These are phyloP conservation scores for Ustilago crameri DNA, from an alignment of 1,284 basidiomycete species.

Conservation along the genomic window DNA sequence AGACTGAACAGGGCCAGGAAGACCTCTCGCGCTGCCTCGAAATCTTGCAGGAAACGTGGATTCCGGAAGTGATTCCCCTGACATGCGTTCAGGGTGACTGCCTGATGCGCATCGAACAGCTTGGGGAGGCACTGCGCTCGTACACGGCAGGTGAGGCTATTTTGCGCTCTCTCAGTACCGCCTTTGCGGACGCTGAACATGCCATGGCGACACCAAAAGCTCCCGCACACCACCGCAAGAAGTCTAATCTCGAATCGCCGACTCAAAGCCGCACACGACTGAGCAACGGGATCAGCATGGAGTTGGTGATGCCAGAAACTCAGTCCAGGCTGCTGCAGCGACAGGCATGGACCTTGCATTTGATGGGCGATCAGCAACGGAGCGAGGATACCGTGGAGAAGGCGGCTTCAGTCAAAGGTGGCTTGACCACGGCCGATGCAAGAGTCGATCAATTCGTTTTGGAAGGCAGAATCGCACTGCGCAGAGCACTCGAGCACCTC, in stretches of 20 bases:
- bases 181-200: conserved; percentile 36
- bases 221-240: conserved; percentile 15
- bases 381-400: conserved; percentile 43
- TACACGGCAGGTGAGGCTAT: conserved; percentile 46
- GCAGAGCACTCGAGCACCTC: conserved; percentile 45
- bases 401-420: conserved; percentile 38
- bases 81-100: conserved; percentile 53
- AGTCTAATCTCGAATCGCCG: conserved; percentile 18
- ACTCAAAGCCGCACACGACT: conserved; percentile 17
- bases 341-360: conserved; percentile 54
- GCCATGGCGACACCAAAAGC: conserved; percentile 28
- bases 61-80: conserved; percentile 44
- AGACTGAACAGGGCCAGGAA: conserved; percentile 35
- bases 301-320: conserved; percentile 46
- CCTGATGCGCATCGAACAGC: conserved; percentile 37
- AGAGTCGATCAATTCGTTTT: conserved; percentile 42
- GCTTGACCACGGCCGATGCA: conserved; percentile 16
- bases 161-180: conserved; percentile 35
- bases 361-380: conserved; percentile 28
- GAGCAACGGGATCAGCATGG: conserved; percentile 16
- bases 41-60: conserved; percentile 43
- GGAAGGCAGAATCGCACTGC: conserved; percentile 46
- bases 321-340: conserved; percentile 47
- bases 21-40: conserved; percentile 47
- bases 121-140: conserved; percentile 41